phyloP scores from a whole-genome alignment of 148 eudicot genomes.

The Diospyros lotus region DNA sequence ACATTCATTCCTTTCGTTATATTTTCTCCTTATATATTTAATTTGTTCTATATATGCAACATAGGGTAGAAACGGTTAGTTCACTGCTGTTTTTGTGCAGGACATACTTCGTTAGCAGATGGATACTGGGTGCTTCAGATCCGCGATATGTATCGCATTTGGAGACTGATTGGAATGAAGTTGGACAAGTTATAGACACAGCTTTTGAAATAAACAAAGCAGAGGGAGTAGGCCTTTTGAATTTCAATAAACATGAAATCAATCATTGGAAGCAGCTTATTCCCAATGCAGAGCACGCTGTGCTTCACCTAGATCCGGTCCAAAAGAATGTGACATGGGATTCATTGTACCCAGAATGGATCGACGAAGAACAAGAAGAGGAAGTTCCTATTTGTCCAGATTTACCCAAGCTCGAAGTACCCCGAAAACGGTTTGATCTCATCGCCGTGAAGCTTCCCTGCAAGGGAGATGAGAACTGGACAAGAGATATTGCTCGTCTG shows the following conservation, averaged over 20 bases:
- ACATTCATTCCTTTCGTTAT: neutral
- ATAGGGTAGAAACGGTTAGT: neutral
- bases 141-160: constrained; percentile 54
- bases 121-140: constrained; percentile 62
- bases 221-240: constrained; percentile 52
- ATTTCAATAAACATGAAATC: constrained; percentile 52
- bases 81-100: constrained; percentile 7
- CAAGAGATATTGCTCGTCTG: constrained; percentile 70
- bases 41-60: neutral
- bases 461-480: constrained; percentile 49
- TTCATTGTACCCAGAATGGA: constrained; percentile 85
- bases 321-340: constrained; percentile 64
- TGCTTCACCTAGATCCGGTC: constrained; percentile 41
- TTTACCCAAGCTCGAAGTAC: constrained; percentile 54
- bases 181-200: constrained; percentile 29
- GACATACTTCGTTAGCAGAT: constrained; percentile 36
- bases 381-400: constrained; percentile 63
- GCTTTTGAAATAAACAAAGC: constrained; percentile 22
- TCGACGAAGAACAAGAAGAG: constrained; percentile 87
- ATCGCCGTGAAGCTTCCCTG: constrained; percentile 81
- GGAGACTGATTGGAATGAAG: constrained; percentile 58
- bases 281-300: constrained; percentile 38
- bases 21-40: neutral
- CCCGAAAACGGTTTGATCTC: constrained; percentile 55
- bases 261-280: constrained; percentile 41